Percentiles rank a stretch among this genome's conserved stretches.
These are phyloP conservation scores for Neopestalotiopsis rosae DNA, from an alignment of 2,329 filamentous ascomycete genomes.

Conservation along the genomic window DNA sequence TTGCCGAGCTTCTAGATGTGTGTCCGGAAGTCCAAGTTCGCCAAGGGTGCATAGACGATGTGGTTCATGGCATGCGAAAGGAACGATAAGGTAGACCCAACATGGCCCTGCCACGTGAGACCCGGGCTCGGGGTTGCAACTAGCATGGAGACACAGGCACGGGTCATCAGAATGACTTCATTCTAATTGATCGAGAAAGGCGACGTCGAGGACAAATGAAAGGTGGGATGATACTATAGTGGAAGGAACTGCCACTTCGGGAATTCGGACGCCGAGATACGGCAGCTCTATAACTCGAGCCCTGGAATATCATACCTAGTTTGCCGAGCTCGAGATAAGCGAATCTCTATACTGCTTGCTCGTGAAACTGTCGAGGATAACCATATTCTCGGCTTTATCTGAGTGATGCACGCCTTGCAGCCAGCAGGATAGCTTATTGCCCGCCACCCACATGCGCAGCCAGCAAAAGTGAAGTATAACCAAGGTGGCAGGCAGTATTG, in stretches of 20 bases:
- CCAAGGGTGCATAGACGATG: conserved; percentile 4
- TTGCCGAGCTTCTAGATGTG: background rate
- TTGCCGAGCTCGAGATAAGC: background rate
- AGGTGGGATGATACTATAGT: background rate
- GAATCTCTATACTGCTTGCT: background rate
- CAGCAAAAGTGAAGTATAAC: background rate
- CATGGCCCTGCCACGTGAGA: conserved; percentile 11
- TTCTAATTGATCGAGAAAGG: background rate
- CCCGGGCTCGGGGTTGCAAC: conserved; percentile 4
- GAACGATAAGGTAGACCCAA: background rate
- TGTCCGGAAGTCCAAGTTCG: background rate
- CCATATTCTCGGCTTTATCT: background rate
- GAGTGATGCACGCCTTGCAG: background rate
- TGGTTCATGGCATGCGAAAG: background rate
- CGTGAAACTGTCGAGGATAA: background rate
- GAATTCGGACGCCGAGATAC: conserved; percentile 5
- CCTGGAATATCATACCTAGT: background rate
- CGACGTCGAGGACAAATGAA: background rate
- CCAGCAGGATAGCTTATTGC: background rate
- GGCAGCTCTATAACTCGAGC: conserved; percentile 1
- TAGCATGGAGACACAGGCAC: background rate
- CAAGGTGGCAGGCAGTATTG: background rate
- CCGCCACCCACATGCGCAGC: background rate
- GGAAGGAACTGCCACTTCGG: conserved; percentile 7
- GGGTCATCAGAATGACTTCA: background rate